phyloP scores from a whole-genome alignment of 2,329 filamentous ascomycete genomes.

The Cercospora nicotianae region DNA sequence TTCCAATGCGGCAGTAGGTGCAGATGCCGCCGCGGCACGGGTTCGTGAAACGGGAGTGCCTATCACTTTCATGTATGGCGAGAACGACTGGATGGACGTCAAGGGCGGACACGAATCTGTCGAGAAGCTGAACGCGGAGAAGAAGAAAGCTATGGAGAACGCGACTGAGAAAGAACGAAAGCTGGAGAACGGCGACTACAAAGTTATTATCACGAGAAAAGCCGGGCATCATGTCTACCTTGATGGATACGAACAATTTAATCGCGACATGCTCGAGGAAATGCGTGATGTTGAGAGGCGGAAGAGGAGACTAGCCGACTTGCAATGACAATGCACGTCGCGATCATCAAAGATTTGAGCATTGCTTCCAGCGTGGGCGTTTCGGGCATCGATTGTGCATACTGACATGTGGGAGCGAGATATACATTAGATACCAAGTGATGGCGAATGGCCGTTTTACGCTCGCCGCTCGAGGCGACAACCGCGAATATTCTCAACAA shows the following conservation, averaged over 20 bases:
- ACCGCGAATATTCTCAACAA: not conserved
- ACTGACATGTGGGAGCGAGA: not conserved
- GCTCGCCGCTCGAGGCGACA: not conserved
- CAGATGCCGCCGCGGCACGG: slow-evolving; percentile 62
- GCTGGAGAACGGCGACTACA: slow-evolving; percentile 75
- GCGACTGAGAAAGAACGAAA: slow-evolving; percentile 66
- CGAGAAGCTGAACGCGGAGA: slow-evolving; percentile 72
- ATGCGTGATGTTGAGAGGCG: slow-evolving; percentile 62
- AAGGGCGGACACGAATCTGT: slow-evolving; percentile 77
- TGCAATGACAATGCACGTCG: not conserved
- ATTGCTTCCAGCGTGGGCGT: not conserved
- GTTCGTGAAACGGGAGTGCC: slow-evolving; percentile 65
- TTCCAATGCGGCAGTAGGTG: slow-evolving; percentile 37
- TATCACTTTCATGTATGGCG: slow-evolving; percentile 92
- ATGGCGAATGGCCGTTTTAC: not conserved
- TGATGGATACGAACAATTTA: slow-evolving; percentile 70
- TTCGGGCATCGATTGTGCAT: not conserved
- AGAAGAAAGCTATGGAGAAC: slow-evolving; percentile 58
- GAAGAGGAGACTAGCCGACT: slow-evolving; percentile 33
- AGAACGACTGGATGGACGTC: slow-evolving; percentile 98
- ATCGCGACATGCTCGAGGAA: slow-evolving; percentile 63
- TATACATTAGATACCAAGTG: not conserved
- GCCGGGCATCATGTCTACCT: slow-evolving; percentile 73
- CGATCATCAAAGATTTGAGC: not conserved
- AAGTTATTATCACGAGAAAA: slow-evolving; percentile 73